Base-by-base conservation (phyloP, 2,329 filamentous ascomycete genomes). In the Alternaria sp. region DNA sequence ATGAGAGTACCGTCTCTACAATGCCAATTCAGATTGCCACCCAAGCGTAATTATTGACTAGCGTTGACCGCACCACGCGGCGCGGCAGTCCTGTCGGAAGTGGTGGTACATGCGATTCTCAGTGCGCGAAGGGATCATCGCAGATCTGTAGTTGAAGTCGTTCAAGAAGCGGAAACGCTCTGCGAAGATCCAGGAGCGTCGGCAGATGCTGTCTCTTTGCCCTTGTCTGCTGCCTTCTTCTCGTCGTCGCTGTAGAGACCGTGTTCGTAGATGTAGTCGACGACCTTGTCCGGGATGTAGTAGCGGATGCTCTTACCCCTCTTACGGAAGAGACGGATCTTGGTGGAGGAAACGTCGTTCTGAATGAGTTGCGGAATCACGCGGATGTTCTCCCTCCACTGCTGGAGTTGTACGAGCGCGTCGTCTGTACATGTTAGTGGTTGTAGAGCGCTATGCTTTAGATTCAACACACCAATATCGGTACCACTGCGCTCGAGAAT, bases 401-500 rank as follows among this genome's bases (percentile, higher is more conserved):
- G 87, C 75, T 93, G 89, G 47, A 97, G 83, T 44, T 88, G 90
- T n/a, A 90, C 89, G 46, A 97, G 84, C 2, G 94, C 93, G 74
- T 96, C 91, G 64, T 96, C 91, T 76, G 59, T 24, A 18, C 12
- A 18, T n/a, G 26, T 74, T 51, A 71, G 64, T 24, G 7, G 47
- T 48, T 53, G 57, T 36, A 43, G 26, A 43, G 26, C 30, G 4
- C n/a, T 22, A 9, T 6, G 16, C 6, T 12, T 36, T 2, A 9
- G 18, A 22, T n/a, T 14, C 8, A n/a, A 34, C 68, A 52, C 72
- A 77, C 73, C 75, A 51, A 96, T 91, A 72, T 96, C 92, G 22
- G 93, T 96, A 43, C 93, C 94, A 41, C 89, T 89, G 61, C 94
- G 88, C 83, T 97, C 91, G n/a, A 96, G 86, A 61, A 94, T 91